Conservation (phyloP, 495 filamentous ascomycete species). For the Pyrenopolyporus hunteri region DNA sequence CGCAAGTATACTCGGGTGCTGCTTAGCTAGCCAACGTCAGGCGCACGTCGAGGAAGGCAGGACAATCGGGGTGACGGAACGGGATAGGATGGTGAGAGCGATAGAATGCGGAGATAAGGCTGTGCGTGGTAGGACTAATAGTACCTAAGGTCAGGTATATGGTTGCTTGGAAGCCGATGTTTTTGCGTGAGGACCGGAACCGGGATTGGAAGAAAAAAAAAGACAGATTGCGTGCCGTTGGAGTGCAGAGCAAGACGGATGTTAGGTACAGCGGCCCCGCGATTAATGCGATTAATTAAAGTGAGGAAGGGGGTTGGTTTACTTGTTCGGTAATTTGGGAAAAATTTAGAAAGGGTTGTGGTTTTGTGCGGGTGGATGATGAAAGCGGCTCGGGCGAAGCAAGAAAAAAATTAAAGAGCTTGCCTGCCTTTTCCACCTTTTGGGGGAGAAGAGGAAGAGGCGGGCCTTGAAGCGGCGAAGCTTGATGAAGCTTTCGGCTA, state of each 20-base stretch:
- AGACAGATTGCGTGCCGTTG: constrained; percentile 22
- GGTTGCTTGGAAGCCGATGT: constrained; percentile 5
- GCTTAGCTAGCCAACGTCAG: constrained; percentile 8
- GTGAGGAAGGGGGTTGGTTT: neutral
- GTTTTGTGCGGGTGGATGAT: constrained; percentile 42
- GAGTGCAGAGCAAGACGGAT: constrained; percentile 5
- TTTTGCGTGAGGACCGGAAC: constrained; percentile 9
- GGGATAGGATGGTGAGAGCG: neutral
- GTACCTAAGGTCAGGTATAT: too few species aligned
- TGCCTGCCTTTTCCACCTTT: constrained; percentile 21
- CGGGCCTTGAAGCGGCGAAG: constrained; percentile 21
- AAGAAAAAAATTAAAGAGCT: constrained; percentile 32
- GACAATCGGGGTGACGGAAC: constrained; percentile 7
- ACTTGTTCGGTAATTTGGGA: constrained; percentile 32
- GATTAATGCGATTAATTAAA: constrained; percentile 38
- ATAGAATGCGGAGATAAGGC: constrained; percentile 39
- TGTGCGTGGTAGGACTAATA: too few species aligned
- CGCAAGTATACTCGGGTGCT: neutral
- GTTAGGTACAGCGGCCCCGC: constrained; percentile 8
- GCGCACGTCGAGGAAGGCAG: constrained; percentile 22
- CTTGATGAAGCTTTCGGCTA: constrained; percentile 36
- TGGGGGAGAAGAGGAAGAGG: constrained; percentile 22
- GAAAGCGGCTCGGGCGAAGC: constrained; percentile 42
- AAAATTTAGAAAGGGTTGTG: constrained; percentile 20
- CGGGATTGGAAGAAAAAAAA: neutral